phyloP scores from a whole-genome alignment of 768 basidiomycete species.

The Nevesoporus exiguus region DNA sequence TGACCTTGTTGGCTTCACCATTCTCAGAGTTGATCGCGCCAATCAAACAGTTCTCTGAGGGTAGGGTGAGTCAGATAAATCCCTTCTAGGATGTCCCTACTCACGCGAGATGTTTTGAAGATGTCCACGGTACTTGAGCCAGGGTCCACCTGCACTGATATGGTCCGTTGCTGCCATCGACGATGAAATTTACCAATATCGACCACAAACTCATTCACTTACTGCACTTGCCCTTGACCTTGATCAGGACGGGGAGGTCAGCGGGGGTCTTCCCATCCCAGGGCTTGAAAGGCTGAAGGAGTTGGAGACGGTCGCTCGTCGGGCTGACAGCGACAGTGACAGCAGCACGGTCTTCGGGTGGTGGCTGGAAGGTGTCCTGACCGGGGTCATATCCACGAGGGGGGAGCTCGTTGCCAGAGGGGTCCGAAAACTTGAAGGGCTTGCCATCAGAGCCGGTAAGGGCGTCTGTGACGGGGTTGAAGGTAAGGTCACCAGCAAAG shows the following conservation, averaged over 20 bases:
- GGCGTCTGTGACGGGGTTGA: constrained; percentile 94
- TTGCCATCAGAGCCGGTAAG: constrained; percentile 91
- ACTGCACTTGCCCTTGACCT: constrained; percentile 99
- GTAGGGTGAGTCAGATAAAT: constrained; percentile 8
- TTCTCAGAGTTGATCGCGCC: constrained; percentile 97
- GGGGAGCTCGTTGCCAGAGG: constrained; percentile 89
- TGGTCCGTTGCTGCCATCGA: constrained; percentile 71
- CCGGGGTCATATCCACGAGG: constrained; percentile 96
- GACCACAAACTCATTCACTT: constrained; percentile 31
- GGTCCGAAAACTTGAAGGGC: constrained; percentile 94
- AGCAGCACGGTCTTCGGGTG: constrained; percentile 77
- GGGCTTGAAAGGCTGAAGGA: constrained; percentile 81
- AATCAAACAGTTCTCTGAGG: constrained; percentile 89
- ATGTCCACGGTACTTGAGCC: constrained; percentile 99
- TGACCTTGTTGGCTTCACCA: constrained; percentile 93
- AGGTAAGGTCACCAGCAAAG: constrained; percentile 90
- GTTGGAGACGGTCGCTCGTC: constrained; percentile 85
- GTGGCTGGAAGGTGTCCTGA: constrained; percentile 94
- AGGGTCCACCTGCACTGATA: constrained; percentile 96
- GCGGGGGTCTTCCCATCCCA: constrained; percentile 93
- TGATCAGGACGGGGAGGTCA: constrained; percentile 92
- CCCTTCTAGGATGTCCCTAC: constrained; percentile 24
- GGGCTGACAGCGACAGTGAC: constrained; percentile 87
- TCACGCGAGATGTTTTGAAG: constrained; percentile 94
- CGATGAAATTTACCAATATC: background rate